These are phyloP conservation scores for Glarea lozoyensis DNA, from an alignment of 495 filamentous ascomycete genomes.

Conservation along the genomic window DNA sequence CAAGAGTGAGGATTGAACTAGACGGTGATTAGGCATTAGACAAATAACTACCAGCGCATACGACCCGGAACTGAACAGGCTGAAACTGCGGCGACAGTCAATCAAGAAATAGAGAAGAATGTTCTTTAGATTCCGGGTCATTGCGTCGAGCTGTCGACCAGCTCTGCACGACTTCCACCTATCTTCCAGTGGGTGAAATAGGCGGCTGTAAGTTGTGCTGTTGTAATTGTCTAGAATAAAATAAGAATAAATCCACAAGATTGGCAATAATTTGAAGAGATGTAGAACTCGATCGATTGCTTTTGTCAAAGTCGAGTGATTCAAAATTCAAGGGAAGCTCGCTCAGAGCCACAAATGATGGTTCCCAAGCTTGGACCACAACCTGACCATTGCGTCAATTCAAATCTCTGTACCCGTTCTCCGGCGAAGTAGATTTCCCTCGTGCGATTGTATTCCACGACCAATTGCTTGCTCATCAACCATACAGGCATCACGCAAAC, in stretches of 20 bases:
- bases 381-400: neutral
- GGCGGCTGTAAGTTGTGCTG: neutral
- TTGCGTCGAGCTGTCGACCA: neutral
- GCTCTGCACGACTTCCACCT: neutral
- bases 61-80: too few species aligned
- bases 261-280: too few species aligned
- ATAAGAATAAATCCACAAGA: too few species aligned
- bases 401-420: conserved; percentile 13
- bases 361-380: neutral
- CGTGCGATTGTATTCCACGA: conserved; percentile 6
- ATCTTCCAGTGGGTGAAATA: neutral
- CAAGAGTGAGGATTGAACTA: conserved; percentile 43
- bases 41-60: too few species aligned
- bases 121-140: conserved; percentile 3
- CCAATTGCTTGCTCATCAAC: conserved; percentile 15
- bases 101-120: too few species aligned
- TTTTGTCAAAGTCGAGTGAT: too few species aligned
- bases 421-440: conserved; percentile 15
- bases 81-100: too few species aligned
- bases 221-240: neutral
- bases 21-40: too few species aligned
- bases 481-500: conserved; percentile 4
- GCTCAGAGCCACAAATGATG: neutral
- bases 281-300: too few species aligned
- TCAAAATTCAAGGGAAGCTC: neutral